Conservation (phyloP, 148 eudicot genomes). For the Fagopyrum homotropicum region DNA sequence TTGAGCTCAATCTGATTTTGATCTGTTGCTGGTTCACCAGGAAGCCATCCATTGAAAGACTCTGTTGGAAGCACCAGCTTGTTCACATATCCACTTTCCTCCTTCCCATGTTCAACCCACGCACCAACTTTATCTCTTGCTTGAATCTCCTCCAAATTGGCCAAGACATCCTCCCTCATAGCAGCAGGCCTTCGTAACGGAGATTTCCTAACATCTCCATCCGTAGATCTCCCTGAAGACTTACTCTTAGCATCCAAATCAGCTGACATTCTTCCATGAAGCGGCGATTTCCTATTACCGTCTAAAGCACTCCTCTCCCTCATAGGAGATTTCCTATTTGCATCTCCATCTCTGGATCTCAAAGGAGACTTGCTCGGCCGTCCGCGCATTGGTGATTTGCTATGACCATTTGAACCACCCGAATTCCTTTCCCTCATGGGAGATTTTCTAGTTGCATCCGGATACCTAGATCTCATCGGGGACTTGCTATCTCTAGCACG, state of each 20-base stretch:
- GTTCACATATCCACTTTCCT: background rate
- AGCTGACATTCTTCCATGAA: conserved; percentile 9
- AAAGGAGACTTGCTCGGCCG: conserved; percentile 12
- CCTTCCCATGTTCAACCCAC: conserved; percentile 11
- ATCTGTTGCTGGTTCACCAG: conserved; percentile 12
- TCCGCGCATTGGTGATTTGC: background rate
- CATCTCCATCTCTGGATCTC: background rate
- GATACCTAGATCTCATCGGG: conserved; percentile 6
- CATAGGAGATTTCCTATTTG: background rate
- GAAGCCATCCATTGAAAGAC: conserved; percentile 21
- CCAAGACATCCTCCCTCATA: background rate
- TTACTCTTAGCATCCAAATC: conserved; percentile 12
- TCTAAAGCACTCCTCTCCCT: background rate
- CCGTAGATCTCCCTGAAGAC: conserved; percentile 1
- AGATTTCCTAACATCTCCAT: conserved; percentile 9
- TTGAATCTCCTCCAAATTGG: conserved; percentile 2
- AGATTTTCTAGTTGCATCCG: conserved; percentile 10
- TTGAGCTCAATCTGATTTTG: conserved; percentile 10
- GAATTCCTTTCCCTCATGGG: background rate
- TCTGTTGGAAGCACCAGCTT: background rate
- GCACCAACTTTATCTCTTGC: conserved; percentile 9
- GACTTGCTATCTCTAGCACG: background rate
- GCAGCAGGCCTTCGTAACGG: conserved; percentile 12
- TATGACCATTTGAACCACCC: background rate
- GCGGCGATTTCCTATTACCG: background rate